Evolutionary conservation across 2,329 filamentous ascomycete genomes (phyloP), one percentile per base, ranked within the genome.

Genomic region (Capronia epimyces): DNA sequence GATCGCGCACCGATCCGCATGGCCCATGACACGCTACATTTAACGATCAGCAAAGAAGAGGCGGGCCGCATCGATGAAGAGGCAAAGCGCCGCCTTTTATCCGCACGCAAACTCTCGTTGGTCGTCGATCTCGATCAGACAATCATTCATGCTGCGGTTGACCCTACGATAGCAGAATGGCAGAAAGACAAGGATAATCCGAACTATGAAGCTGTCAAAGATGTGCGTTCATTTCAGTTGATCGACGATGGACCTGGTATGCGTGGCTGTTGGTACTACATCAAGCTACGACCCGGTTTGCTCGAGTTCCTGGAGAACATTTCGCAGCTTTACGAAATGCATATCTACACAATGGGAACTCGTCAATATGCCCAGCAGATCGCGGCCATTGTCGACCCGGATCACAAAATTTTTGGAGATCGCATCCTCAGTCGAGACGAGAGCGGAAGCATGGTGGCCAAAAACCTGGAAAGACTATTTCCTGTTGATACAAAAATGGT

Each of bases 341-440:
- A 98, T 67, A 91, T 98, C 57, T 98, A 98, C 73, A 98, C 93
- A 37, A 98, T 98, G 93, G 93, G 91, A 50, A 98, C 93, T 18
- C 82, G 93, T 57, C 88, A 91, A n/a, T 98, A 98, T 66, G 93
- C 93, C 8, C 78, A 90, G 61, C 86, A 88, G 55, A 94, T 98
- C 61, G 89, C 89, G 31, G 85, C 86, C 60, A 91, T 98, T 56
- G 87, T 98, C 56, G 93, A 98, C 64, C 91, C 91, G 0, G 83
- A 91, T 27, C 81, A 84, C 58, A 90, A 85, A 65, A 81, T 95
- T 8, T 98, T 98, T 67, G 91, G 87, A 32, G 90, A 96, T 68
- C 83, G 93, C 49, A 90, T 98, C 62, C 86, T 98, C 64, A 97
- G 91, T 69, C 86, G 93, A 63, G 91, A 97, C 66, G 93, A 98